A percentile compares a stretch with the other conserved stretches of the same genome.
Evolutionary conservation across 768 basidiomycete genomes (phyloP).

Genomic region (Mrakia frigida): DNA sequence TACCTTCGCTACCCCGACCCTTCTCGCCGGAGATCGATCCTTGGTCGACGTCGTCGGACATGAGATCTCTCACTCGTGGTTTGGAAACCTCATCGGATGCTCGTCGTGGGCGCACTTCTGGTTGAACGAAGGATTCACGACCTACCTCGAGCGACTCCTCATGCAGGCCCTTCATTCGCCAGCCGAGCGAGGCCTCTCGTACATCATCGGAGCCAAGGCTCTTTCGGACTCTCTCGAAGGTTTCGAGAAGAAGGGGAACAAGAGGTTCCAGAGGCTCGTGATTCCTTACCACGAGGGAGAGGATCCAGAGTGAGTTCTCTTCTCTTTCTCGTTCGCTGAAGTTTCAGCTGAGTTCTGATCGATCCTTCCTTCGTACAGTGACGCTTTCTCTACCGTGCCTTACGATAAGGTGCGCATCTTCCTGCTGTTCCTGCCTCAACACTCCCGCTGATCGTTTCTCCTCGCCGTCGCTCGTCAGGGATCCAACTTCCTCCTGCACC

Average conservation of each 20-base stretch:
- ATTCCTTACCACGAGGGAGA: conserved; percentile 65
- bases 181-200: conserved; percentile 72
- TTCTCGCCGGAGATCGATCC: conserved; percentile 78
- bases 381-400: conserved; percentile 66
- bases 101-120: conserved; percentile 47
- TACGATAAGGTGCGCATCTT: conserved; percentile 50
- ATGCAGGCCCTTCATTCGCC: conserved; percentile 65
- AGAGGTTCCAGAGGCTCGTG: conserved; percentile 66
- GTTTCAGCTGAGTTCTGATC: no score
- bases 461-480: conserved; percentile 56
- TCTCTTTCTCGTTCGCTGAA: conserved; percentile 53
- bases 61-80: conserved; percentile 69
- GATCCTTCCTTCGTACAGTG: conserved; percentile 36
- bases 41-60: conserved; percentile 74
- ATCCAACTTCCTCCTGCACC: conserved; percentile 74
- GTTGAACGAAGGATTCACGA: conserved; percentile 55
- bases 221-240: conserved; percentile 65
- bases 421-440: not conserved
- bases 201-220: conserved; percentile 65
- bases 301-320: conserved; percentile 26
- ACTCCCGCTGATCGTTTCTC: not conserved
- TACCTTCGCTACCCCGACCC: conserved; percentile 51
- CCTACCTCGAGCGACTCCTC: conserved; percentile 80
- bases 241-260: conserved; percentile 57
- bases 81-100: conserved; percentile 62